Evolutionary conservation across 768 basidiomycete genomes (phyloP).

Genomic region (Epithele typhae): DNA sequence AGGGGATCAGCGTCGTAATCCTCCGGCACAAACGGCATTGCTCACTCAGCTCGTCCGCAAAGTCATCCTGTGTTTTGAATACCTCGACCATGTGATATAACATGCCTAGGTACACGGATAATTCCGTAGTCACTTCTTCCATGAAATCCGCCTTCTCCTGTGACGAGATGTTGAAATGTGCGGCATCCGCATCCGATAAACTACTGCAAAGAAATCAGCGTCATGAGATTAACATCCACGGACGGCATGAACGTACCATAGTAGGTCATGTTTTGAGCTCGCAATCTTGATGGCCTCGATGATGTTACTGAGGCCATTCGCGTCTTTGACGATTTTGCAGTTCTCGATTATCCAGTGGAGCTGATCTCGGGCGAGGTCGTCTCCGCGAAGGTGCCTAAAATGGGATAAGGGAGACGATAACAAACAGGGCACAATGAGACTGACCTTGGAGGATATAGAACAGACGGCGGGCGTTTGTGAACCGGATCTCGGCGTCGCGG

Average conservation of each 20-base stretch:
- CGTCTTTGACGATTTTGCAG: constrained; percentile 76
- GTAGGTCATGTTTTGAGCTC: constrained; percentile 77
- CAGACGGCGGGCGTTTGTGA: constrained; percentile 80
- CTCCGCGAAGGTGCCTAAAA: constrained; percentile 82
- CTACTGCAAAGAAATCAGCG: constrained; percentile 40
- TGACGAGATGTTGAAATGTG: constrained; percentile 63
- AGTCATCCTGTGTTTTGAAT: constrained; percentile 89
- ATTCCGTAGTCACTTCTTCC: constrained; percentile 89
- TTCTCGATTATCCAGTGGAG: constrained; percentile 96
- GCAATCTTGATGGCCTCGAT: constrained; percentile 90
- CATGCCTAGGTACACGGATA: constrained; percentile 92
- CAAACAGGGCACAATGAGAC: constrained; percentile 5
- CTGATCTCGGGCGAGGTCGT: constrained; percentile 88
- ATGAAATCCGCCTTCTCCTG: constrained; percentile 74
- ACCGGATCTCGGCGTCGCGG: constrained; percentile 76
- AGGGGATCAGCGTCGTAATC: constrained; percentile 15
- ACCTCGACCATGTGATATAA: constrained; percentile 93
- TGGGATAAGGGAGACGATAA: constrained; percentile 5
- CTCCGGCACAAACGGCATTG: constrained; percentile 6
- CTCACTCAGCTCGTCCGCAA: constrained; percentile 96
- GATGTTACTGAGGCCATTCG: constrained; percentile 79
- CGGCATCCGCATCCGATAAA: constrained; percentile 70
- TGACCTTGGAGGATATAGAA: constrained; percentile 92
- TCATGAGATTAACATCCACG: neutral
- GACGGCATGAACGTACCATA: constrained; percentile 47